Conservation (phyloP, 1,284 basidiomycete species). For the Bjerkandera adusta region DNA sequence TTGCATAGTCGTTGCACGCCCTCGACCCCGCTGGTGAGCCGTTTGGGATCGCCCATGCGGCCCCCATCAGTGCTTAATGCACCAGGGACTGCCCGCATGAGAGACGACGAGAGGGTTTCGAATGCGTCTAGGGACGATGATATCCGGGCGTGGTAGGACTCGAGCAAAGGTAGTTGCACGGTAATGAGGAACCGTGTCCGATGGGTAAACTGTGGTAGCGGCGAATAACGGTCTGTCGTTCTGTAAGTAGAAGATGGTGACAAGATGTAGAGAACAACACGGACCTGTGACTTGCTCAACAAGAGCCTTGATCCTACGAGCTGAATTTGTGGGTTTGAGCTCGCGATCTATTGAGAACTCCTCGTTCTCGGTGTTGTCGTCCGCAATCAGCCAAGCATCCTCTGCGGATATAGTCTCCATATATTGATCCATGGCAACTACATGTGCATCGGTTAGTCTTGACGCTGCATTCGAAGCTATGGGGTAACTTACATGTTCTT, state of each 20-base stretch:
- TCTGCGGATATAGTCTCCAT: conserved; percentile 76
- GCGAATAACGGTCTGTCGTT: conserved; percentile 79
- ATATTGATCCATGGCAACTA: conserved; percentile 80
- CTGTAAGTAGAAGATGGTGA: not conserved
- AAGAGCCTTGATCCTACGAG: conserved; percentile 78
- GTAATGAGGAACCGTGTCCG: conserved; percentile 80
- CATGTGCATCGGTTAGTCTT: too few species aligned
- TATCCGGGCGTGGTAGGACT: conserved; percentile 77
- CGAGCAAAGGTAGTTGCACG: conserved; percentile 85
- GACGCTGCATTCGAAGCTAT: too few species aligned
- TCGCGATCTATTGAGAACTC: conserved; percentile 34
- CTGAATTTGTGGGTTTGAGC: conserved; percentile 72
- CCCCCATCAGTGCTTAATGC: conserved; percentile 55
- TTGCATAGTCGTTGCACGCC: conserved; percentile 83
- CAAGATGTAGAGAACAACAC: conserved; percentile 17
- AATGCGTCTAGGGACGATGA: conserved; percentile 89
- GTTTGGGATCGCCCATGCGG: conserved; percentile 47
- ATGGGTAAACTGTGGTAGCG: conserved; percentile 77
- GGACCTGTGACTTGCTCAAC: conserved; percentile 86
- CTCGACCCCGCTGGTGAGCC: conserved; percentile 74
- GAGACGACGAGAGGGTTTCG: conserved; percentile 83
- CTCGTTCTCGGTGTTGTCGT: conserved; percentile 57
- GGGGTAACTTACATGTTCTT: conserved; percentile 65
- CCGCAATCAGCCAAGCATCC: conserved; percentile 88
- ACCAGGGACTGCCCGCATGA: conserved; percentile 90